These are phyloP conservation scores for Calonectria pteridis DNA, from an alignment of 2,329 filamentous ascomycete species.

Conservation along the genomic window DNA sequence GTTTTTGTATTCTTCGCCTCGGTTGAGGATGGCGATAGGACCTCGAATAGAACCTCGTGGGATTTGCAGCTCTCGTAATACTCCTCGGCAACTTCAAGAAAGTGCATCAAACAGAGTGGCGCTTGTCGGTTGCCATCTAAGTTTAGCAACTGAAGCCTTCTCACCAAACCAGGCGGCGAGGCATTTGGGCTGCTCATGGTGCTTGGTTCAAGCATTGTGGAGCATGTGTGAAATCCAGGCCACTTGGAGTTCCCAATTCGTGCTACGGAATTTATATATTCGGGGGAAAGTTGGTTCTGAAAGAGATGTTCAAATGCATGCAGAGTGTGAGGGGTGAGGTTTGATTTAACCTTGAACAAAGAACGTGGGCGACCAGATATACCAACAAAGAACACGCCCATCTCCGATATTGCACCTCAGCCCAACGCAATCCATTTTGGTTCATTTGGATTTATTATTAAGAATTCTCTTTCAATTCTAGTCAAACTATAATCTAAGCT, in stretches of 20 bases:
- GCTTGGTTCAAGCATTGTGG: not conserved
- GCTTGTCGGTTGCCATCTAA: not conserved
- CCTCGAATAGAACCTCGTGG: not conserved
- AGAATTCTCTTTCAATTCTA: no score
- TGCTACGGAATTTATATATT: not conserved
- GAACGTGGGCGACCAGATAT: no score
- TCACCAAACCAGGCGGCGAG: not conserved
- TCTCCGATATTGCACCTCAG: not conserved
- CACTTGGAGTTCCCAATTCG: no score
- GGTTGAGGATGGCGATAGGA: no score
- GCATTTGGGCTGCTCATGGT: not conserved
- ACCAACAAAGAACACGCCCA: not conserved
- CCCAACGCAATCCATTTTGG: not conserved
- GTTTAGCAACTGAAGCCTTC: not conserved
- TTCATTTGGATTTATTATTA: no score
- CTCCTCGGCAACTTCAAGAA: not conserved
- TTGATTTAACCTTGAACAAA: no score
- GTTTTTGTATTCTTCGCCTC: not conserved
- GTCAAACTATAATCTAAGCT: not conserved
- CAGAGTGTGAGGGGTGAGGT: no score
- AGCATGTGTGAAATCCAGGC: not conserved
- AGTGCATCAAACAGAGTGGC: constrained; percentile 14
- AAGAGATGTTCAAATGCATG: not conserved
- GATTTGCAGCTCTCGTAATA: not conserved
- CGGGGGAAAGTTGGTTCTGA: not conserved